These are phyloP conservation scores for Pachyrhizus erosus DNA, from an alignment of 306 rosid species.

Conservation along the genomic window DNA sequence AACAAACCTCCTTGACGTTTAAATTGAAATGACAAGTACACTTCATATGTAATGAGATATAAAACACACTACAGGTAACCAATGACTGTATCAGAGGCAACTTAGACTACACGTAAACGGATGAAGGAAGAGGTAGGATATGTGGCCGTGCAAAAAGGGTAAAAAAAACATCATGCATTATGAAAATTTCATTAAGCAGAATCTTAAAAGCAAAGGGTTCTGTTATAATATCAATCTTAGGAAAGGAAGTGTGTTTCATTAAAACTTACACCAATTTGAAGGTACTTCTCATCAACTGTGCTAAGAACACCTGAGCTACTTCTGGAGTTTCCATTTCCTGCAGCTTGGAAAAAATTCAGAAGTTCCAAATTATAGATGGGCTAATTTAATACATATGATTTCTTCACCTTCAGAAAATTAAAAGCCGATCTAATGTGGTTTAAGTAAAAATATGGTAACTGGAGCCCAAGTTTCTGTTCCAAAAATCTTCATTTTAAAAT, in stretches of 20 bases:
- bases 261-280: slow-evolving; percentile 59
- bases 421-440: neutral
- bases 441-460: neutral
- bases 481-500: slow-evolving; percentile 11
- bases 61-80: neutral
- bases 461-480: neutral
- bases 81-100: neutral
- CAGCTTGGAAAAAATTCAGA: slow-evolving; percentile 19
- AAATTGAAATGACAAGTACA: neutral
- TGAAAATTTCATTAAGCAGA: neutral
- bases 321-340: slow-evolving; percentile 55
- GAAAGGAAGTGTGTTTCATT: neutral
- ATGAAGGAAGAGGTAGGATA: neutral
- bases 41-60: neutral
- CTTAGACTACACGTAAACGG: neutral
- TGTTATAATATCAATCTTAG: neutral
- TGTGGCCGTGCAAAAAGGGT: neutral
- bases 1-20: neutral
- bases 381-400: neutral
- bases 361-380: neutral
- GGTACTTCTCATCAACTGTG: slow-evolving; percentile 48
- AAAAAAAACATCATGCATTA: neutral
- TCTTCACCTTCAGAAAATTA: neutral
- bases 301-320: slow-evolving; percentile 39
- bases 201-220: neutral